Percentiles rank a stretch among this genome's conserved stretches.
These are phyloP conservation scores for Trametes meyenii DNA, from an alignment of 768 basidiomycete species.

Conservation along the genomic window DNA sequence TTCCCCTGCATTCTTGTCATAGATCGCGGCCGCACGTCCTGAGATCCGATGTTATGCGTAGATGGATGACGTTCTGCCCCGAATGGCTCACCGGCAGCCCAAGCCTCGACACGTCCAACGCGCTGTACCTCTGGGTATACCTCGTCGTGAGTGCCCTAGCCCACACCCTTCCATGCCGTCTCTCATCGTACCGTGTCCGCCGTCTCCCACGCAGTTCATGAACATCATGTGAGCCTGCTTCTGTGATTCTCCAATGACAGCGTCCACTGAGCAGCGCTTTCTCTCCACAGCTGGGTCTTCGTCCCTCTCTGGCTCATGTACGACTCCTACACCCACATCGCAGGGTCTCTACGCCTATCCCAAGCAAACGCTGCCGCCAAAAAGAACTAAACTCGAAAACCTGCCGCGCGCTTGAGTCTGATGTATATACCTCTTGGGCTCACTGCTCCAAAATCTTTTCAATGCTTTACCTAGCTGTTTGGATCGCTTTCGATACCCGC, in stretches of 20 bases:
- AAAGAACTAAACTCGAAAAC: conserved; percentile 17
- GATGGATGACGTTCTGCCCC: conserved; percentile 87
- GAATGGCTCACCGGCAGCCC: conserved; percentile 82
- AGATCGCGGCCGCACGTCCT: neutral
- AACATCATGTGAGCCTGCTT: conserved; percentile 67
- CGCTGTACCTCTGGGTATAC: conserved; percentile 78
- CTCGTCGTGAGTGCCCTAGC: conserved; percentile 61
- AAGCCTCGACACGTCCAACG: conserved; percentile 70
- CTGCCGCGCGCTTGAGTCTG: too few species aligned
- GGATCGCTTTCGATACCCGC: too few species aligned
- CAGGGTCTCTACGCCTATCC: conserved; percentile 52
- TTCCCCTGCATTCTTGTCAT: neutral
- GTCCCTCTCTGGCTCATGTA: conserved; percentile 77
- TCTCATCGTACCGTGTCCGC: neutral
- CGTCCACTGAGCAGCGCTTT: neutral
- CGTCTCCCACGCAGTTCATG: conserved; percentile 60
- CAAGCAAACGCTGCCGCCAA: conserved; percentile 27
- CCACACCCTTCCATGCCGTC: neutral
- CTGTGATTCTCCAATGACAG: neutral
- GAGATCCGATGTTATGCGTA: neutral
- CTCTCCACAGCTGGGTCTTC: conserved; percentile 67
- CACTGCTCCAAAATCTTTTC: too few species aligned
- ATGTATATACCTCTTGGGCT: too few species aligned
- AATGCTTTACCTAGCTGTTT: too few species aligned
- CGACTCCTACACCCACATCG: conserved; percentile 76